These are phyloP conservation scores for Colletotrichum zoysiae DNA, from an alignment of 2,329 filamentous ascomycete species.

Conservation along the genomic window DNA sequence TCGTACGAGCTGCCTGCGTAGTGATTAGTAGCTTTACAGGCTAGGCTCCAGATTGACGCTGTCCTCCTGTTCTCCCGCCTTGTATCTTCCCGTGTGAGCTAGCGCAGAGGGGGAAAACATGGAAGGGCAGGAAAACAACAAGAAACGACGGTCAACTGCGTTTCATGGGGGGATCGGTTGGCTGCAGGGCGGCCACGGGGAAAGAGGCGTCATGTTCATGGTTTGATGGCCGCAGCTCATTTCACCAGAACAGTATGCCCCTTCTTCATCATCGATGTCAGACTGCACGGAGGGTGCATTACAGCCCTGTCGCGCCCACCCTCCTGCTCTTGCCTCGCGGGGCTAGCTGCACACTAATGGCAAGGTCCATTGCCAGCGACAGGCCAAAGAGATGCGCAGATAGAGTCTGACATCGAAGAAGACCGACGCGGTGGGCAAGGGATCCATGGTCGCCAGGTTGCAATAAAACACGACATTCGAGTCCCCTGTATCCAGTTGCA, in stretches of 20 bases:
- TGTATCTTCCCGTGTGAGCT: constrained; percentile 1
- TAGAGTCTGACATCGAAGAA: neutral
- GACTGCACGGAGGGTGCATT: constrained; percentile 19
- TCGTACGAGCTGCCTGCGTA: neutral
- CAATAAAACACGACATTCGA: constrained; percentile 22
- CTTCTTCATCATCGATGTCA: constrained; percentile 17
- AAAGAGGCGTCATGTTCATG: neutral
- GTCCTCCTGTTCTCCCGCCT: neutral
- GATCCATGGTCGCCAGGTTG: constrained; percentile 29
- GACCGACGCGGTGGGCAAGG: constrained; percentile 14
- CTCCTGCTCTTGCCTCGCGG: constrained; percentile 8
- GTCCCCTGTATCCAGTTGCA: constrained; percentile 8
- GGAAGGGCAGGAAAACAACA: constrained; percentile 13
- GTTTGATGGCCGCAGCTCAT: neutral
- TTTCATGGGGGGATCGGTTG: neutral
- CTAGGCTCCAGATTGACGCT: neutral
- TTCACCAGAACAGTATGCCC: constrained; percentile 6
- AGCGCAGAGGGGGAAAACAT: constrained; percentile 1
- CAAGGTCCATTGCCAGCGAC: neutral
- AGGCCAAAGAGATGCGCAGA: neutral
- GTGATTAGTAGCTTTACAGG: neutral
- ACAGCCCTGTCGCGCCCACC: constrained; percentile 16
- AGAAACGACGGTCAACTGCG: neutral
- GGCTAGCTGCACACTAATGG: neutral
- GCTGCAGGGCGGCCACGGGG: neutral